phyloP scores from a whole-genome alignment of 208 protist species.

The Acanthamoeba castellanii region DNA sequence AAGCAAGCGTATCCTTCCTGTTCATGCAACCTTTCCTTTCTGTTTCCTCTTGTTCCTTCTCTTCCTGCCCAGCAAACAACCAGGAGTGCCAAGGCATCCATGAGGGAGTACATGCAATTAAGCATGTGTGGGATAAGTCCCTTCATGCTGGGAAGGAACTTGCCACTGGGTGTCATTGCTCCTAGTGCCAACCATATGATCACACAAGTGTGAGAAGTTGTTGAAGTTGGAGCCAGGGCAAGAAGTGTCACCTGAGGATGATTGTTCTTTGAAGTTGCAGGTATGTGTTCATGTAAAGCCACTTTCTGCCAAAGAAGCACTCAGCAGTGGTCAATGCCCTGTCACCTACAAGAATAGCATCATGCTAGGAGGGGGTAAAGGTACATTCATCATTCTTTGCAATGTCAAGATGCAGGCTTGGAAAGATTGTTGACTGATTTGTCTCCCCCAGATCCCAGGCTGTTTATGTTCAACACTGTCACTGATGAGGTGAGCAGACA shows the following conservation, averaged over 20 bases:
- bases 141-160: slow-evolving; percentile 34
- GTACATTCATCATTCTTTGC: not conserved
- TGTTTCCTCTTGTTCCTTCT: no score
- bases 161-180: not conserved
- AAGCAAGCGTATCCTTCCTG: no score
- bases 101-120: slow-evolving; percentile 57
- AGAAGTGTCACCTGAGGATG: not conserved
- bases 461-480: slow-evolving; percentile 14
- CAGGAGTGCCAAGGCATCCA: no score
- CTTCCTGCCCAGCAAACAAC: no score
- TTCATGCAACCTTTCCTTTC: no score
- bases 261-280: not conserved
- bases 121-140: slow-evolving; percentile 65
- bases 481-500: not conserved
- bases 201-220: no score
- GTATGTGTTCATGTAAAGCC: slow-evolving; percentile 21
- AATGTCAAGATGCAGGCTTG: no score
- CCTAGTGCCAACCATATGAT: no score
- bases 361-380: not conserved
- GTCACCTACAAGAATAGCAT: not conserved
- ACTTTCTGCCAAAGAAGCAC: not conserved
- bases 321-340: not conserved
- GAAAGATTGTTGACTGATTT: not conserved
- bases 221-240: no score
- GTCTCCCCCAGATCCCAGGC: not conserved